These are phyloP conservation scores for Mycena galopus DNA, from an alignment of 768 basidiomycete genomes.

Conservation along the genomic window DNA sequence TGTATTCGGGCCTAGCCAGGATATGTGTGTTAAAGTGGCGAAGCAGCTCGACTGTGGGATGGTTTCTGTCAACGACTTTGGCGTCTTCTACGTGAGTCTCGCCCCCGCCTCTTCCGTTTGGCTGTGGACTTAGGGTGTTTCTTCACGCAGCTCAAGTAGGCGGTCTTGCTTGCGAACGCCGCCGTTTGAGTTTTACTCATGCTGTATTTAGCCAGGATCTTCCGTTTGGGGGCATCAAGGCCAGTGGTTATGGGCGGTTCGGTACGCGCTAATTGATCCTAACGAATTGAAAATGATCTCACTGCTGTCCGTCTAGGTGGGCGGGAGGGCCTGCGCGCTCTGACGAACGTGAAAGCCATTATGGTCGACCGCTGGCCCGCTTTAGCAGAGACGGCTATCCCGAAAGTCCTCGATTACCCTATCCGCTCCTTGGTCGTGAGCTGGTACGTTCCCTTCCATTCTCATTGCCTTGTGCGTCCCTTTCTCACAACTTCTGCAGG, in stretches of 20 bases:
- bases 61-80: slow-evolving; percentile 98
- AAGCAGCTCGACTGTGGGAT: slow-evolving; percentile 91
- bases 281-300: not conserved
- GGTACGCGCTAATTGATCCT: slow-evolving; percentile 57
- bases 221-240: slow-evolving; percentile 95
- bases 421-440: slow-evolving; percentile 78
- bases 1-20: slow-evolving; percentile 91
- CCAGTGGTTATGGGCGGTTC: slow-evolving; percentile 94
- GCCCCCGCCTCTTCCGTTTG: slow-evolving; percentile 5
- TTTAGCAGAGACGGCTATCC: slow-evolving; percentile 87
- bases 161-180: slow-evolving; percentile 22
- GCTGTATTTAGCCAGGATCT: slow-evolving; percentile 76
- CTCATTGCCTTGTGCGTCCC: not conserved
- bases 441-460: slow-evolving; percentile 66
- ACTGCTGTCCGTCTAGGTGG: slow-evolving; percentile 70
- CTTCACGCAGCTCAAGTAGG: slow-evolving; percentile 73
- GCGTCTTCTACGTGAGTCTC: slow-evolving; percentile 81
- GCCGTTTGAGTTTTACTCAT: slow-evolving; percentile 20
- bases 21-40: slow-evolving; percentile 84
- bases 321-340: slow-evolving; percentile 89
- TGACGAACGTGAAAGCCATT: slow-evolving; percentile 92
- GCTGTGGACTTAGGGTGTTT: slow-evolving; percentile 32
- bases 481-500: slow-evolving; percentile 46
- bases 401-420: slow-evolving; percentile 88
- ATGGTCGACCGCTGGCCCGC: slow-evolving; percentile 90